These are phyloP conservation scores for Podospora tetraspora DNA, from an alignment of 495 filamentous ascomycete species.

Conservation along the genomic window DNA sequence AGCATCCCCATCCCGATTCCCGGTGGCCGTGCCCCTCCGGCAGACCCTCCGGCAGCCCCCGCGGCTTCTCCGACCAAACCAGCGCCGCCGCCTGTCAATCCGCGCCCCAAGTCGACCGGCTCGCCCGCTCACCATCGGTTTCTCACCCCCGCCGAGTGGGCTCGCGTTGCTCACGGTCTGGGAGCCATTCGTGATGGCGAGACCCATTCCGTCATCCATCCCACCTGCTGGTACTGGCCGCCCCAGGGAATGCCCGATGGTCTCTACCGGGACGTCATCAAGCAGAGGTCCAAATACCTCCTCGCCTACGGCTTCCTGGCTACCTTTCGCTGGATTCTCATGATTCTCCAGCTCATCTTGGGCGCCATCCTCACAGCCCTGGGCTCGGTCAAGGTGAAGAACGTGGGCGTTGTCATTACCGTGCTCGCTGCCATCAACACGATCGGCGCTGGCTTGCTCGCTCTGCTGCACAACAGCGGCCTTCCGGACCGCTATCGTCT, in stretches of 20 bases:
- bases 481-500: constrained; percentile 45
- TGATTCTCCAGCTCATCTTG: constrained; percentile 41
- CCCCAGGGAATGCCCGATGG: constrained; percentile 42
- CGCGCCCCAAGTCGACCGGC: constrained; percentile 2
- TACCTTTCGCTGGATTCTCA: constrained; percentile 35
- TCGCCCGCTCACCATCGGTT: constrained; percentile 28
- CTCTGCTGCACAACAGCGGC: constrained; percentile 47
- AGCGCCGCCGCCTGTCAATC: constrained; percentile 1
- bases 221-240: constrained; percentile 39
- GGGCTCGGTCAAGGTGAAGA: constrained; percentile 26
- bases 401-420: constrained; percentile 35
- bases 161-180: constrained; percentile 40
- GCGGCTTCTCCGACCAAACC: neutral
- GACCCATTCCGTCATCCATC: constrained; percentile 38
- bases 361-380: constrained; percentile 43
- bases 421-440: constrained; percentile 47
- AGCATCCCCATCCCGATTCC: constrained; percentile 25
- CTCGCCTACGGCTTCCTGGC: constrained; percentile 32
- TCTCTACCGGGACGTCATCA: constrained; percentile 40
- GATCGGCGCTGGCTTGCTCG: constrained; percentile 43
- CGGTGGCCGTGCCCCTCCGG: neutral
- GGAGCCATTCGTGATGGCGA: constrained; percentile 43
- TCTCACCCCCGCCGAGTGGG: constrained; percentile 39
- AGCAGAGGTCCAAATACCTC: constrained; percentile 36
- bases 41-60: neutral